Evolutionary conservation across 768 basidiomycete species (phyloP).

Genomic region (Collybiopsis confluens): DNA sequence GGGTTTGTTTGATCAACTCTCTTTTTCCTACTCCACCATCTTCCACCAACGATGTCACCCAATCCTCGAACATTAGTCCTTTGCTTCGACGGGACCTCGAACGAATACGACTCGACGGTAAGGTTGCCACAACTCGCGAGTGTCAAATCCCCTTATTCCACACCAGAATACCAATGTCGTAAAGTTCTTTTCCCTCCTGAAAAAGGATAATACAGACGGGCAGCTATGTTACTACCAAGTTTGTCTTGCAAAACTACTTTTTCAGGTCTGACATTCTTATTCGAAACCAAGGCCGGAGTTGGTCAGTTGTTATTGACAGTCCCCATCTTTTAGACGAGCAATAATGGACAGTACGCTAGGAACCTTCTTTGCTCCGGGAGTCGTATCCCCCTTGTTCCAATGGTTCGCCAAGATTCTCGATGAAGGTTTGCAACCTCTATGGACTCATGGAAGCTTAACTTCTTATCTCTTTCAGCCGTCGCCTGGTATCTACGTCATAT

Average conservation of each 20-base stretch:
- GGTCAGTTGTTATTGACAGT: conserved; percentile 29
- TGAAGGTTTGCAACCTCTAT: too few species aligned
- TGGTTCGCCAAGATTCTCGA: conserved; percentile 63
- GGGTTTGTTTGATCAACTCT: too few species aligned
- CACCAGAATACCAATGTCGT: conserved; percentile 31
- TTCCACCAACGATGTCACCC: conserved; percentile 9
- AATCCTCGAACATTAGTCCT: conserved; percentile 48
- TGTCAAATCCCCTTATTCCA: too few species aligned
- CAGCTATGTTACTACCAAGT: conserved; percentile 15
- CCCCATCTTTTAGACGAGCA: conserved; percentile 19
- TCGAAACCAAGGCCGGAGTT: not conserved
- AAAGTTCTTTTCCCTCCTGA: conserved; percentile 25
- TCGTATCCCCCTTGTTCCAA: conserved; percentile 57
- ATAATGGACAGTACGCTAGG: conserved; percentile 24
- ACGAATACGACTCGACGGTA: conserved; percentile 46
- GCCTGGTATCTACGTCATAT: conserved; percentile 52
- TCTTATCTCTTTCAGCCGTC: conserved; percentile 26
- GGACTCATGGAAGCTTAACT: too few species aligned
- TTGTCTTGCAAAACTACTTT: not conserved
- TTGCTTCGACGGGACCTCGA: conserved; percentile 68
- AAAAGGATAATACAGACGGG: conserved; percentile 22
- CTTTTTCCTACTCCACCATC: conserved; percentile 4
- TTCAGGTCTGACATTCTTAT: not conserved
- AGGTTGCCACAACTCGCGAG: too few species aligned
- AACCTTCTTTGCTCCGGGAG: conserved; percentile 55